phyloP scores from a whole-genome alignment of 305 asterid genomes.

The Solanum hybrid region DNA sequence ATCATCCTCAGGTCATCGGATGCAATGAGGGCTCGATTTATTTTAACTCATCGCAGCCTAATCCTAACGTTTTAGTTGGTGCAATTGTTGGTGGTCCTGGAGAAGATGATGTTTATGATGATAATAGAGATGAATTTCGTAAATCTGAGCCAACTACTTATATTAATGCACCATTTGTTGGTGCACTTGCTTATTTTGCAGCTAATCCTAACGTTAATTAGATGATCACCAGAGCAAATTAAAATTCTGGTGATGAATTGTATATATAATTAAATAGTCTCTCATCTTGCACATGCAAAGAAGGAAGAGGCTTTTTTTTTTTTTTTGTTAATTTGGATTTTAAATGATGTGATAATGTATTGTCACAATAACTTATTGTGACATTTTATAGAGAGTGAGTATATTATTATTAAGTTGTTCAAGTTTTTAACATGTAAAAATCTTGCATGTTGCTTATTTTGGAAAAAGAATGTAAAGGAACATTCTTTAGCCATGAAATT shows the following conservation, averaged over 20 bases:
- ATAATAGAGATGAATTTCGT: conserved; percentile 50
- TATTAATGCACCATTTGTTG: conserved; percentile 86
- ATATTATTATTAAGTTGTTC: not conserved
- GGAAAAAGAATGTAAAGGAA: not conserved
- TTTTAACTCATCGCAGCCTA: conserved; percentile 72
- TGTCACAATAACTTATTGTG: conserved; percentile 21
- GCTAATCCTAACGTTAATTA: conserved; percentile 35
- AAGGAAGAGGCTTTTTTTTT: conserved; percentile 40
- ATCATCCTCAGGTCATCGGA: conserved; percentile 47
- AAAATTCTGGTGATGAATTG: not conserved
- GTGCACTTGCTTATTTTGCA: conserved; percentile 58
- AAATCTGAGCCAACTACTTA: conserved; percentile 87
- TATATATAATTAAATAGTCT: conserved; percentile 26
- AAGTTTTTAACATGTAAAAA: not conserved
- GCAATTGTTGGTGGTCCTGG: conserved; percentile 89
- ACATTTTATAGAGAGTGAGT: not conserved
- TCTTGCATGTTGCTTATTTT: not conserved
- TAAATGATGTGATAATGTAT: not conserved
- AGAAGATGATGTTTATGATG: conserved; percentile 68
- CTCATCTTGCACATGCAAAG: conserved; percentile 54
- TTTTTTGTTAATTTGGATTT: not conserved
- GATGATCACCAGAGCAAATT: not conserved
- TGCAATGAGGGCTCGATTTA: conserved; percentile 69
- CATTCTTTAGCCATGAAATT: not conserved
- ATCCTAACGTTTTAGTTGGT: conserved; percentile 72